Evolutionary conservation across 1,284 basidiomycete genomes (phyloP), one percentile per base, ranked within the genome.

Genomic region (Leccinum fallax): DNA sequence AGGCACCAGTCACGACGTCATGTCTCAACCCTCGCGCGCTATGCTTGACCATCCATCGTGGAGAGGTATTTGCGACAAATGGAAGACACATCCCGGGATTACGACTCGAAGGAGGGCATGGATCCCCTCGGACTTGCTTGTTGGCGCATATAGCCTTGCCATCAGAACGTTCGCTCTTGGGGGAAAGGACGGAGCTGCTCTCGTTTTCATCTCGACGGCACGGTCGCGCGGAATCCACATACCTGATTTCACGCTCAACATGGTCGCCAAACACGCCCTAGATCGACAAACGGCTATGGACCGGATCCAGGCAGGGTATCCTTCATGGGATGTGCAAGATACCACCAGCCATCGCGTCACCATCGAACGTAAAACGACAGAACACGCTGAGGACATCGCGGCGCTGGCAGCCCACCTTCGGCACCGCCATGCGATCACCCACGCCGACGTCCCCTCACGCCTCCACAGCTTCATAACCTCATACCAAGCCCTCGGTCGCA

Each of bases 171-270:
- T 66, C 40, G 66, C 64, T 10, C 40, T 74, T 2, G 62, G 43
- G 36, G 71, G 69, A 53, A 64, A 64, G 19, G 49, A 9, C 4
- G 57, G 66, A 2, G 66, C 63, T 21, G 69, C 69, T 8, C 48
- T 72, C 26, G 11, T 11, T 43, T 65, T 74, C 58, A 32, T 69
- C 21, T 67, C 64, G 1, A 28, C 57, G 5, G 71, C 72, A 30
- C 65, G 58, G 3, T 63, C 60, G 3, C 71, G 65, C 21, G 57
- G 57, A 13, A 36, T 67, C 32, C 56, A 1, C n/a, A 38, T 74
- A 48, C 55, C 69, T 19, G 58, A 72, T 36, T 72, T 72, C 36
- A 75, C 75, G 5, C 70, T 76, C 28, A 38, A 49, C 28, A 55
- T 74, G 26, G 26, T 62, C 5, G 62, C 59, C 30, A 67, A 63